These are phyloP conservation scores for Tricladium varicosporioides DNA, from an alignment of 2,329 filamentous ascomycete genomes.

Conservation along the genomic window DNA sequence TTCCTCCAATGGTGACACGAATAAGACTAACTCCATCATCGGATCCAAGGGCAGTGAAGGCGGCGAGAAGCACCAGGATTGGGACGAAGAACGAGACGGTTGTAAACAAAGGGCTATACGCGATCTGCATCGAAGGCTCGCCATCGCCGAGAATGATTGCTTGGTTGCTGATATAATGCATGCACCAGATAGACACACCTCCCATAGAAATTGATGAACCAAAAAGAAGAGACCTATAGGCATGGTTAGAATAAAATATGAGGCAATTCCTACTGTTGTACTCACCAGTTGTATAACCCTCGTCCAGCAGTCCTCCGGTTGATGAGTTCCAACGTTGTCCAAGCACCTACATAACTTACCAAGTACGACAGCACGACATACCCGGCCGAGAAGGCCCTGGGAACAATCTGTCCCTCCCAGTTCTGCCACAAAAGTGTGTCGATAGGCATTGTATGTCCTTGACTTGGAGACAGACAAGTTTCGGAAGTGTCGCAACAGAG, in stretches of 20 bases:
- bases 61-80: neutral
- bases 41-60: neutral
- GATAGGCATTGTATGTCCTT: too few relatives aligned
- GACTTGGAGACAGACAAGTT: too few relatives aligned
- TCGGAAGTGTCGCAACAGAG: too few relatives aligned
- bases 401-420: slow-evolving; percentile 38
- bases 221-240: neutral
- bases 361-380: slow-evolving; percentile 67
- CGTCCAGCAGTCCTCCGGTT: slow-evolving; percentile 69
- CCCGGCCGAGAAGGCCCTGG: slow-evolving; percentile 51
- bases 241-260: neutral
- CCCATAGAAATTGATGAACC: neutral
- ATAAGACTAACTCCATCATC: neutral
- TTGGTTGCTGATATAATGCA: neutral
- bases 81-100: neutral
- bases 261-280: slow-evolving; percentile 55
- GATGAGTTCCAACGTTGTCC: slow-evolving; percentile 76
- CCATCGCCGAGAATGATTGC: neutral
- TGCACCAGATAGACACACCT: neutral
- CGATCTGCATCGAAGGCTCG: neutral
- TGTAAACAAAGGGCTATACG: neutral
- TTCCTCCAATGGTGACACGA: neutral
- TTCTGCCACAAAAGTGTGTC: neutral
- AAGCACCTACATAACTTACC: slow-evolving; percentile 70
- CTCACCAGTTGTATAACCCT: slow-evolving; percentile 67